Percentiles rank a stretch among this genome's conserved stretches.
Evolutionary conservation across 495 filamentous ascomycete genomes (phyloP).

Genomic region (Amorphotheca resinae): DNA sequence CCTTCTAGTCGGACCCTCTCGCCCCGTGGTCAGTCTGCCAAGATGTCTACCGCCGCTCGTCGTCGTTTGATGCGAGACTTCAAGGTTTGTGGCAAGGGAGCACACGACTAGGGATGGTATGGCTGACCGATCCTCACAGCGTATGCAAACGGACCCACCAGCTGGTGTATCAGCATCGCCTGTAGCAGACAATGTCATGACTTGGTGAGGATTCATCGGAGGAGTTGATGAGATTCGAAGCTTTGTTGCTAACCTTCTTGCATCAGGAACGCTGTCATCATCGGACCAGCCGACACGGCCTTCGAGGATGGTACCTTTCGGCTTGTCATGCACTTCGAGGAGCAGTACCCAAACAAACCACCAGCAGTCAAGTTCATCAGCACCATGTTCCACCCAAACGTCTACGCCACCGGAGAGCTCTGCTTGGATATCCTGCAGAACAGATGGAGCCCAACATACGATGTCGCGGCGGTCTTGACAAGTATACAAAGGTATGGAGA

Average conservation of each 20-base stretch:
- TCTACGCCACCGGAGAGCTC: constrained; percentile 92
- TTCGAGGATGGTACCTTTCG: constrained; percentile 98
- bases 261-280: constrained; percentile 93
- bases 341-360: constrained; percentile 96
- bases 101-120: constrained; percentile 11
- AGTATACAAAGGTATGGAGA: constrained; percentile 81
- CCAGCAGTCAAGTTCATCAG: constrained; percentile 97
- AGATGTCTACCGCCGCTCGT: constrained; percentile 87
- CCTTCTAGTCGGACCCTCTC: not conserved
- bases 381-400: constrained; percentile 98
- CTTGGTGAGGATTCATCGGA: constrained; percentile 49
- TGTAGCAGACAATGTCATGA: constrained; percentile 98
- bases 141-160: constrained; percentile 98
- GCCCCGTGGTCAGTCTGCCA: constrained; percentile 10
- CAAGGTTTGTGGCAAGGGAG: constrained; percentile 52
- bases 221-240: not conserved
- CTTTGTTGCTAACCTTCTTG: constrained; percentile 9
- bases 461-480: constrained; percentile 92
- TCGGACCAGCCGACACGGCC: constrained; percentile 91
- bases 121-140: constrained; percentile 37
- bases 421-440: constrained; percentile 97
- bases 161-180: constrained; percentile 95
- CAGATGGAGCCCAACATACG: constrained; percentile 96
- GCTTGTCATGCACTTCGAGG: constrained; percentile 97
- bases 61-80: constrained; percentile 96